These are phyloP conservation scores for Lachnellula hyalina DNA, from an alignment of 2,329 filamentous ascomycete genomes.

Conservation along the genomic window DNA sequence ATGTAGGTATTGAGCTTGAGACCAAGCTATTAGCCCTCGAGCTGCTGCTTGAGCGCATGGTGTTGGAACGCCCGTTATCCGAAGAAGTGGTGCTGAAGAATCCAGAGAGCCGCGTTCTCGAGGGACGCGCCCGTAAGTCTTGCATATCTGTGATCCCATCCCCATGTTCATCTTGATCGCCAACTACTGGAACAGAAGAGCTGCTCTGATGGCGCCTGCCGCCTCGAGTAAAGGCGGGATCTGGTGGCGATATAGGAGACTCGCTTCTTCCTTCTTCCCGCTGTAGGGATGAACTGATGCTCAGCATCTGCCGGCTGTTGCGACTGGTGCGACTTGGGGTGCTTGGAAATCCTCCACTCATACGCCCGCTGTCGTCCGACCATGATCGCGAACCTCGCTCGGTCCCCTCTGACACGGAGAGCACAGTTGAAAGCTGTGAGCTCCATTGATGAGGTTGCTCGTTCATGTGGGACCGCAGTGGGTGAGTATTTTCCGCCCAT, in stretches of 20 bases:
- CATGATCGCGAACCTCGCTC: conserved; percentile 42
- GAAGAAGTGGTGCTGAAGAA: conserved; percentile 43
- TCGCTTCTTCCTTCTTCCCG: conserved; percentile 22
- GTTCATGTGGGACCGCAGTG: conserved; percentile 39
- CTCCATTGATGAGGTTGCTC: conserved; percentile 55
- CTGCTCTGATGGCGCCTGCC: conserved; percentile 29
- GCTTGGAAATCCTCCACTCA: conserved; percentile 43
- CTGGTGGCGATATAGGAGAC: conserved; percentile 44
- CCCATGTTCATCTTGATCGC: conserved; percentile 58
- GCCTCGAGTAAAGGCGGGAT: conserved; percentile 37
- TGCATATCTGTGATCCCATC: conserved; percentile 59
- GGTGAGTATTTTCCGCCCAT: conserved; percentile 30
- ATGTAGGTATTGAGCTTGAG: conserved; percentile 39
- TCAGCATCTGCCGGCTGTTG: conserved; percentile 47
- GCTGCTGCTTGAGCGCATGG: conserved; percentile 32
- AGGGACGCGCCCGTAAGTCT: conserved; percentile 46
- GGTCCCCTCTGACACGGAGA: conserved; percentile 56
- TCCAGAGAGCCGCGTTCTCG: conserved; percentile 47
- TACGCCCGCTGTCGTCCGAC: conserved; percentile 36
- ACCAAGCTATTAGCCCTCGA: conserved; percentile 41
- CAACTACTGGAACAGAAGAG: conserved; percentile 42
- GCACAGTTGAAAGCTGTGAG: conserved; percentile 58
- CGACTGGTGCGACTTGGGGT: conserved; percentile 41
- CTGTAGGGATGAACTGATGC: conserved; percentile 47
- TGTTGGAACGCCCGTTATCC: conserved; percentile 35